Base-by-base conservation (phyloP, 352 stramenopile species). In the Pythium myriotylum region DNA sequence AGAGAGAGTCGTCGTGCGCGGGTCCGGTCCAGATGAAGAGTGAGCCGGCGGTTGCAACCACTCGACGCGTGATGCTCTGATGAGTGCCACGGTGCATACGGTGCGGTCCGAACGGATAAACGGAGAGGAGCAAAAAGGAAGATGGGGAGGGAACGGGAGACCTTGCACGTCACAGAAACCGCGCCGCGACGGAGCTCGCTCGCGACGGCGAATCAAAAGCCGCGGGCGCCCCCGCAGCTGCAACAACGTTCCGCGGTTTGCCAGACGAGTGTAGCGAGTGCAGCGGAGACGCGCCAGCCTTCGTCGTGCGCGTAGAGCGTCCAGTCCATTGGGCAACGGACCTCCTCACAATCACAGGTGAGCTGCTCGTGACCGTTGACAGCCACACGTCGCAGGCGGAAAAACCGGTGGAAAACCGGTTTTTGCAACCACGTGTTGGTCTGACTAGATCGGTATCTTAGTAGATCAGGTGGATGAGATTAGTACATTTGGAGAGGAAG, bases 21-120 rank as follows among this genome's bases (percentile, higher is more conserved):
- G 8, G 19, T 19, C 29, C 9, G 14, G 54, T 53, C 54, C 13
- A 62, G 43, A 54, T 62, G 37, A 33, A 60, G 53, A 60, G 26
- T 52, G 53, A 60, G 51, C 23, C 17, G 41, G 41, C 41, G 14
- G 37, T 16, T 22, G 46, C 46, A 52, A 52, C 46, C 46, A 52
- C 46, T 52, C 46, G 46, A 52, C 46, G 17, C 6, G 7, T 26
- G 29, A 14, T 35, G n/a, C n/a, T n/a, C n/a, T n/a, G n/a, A n/a
- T 10, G 29, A 10, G 29, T 35, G 29, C 29, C 29, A 35, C 29
- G 10, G 29, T 35, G 29, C 10, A 10, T 35, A 35, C 29, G 46
- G 46, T 12, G 24, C 43, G 4, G 6, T 40, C 23, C 23, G 46
- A 26, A 27, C 9, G 43, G 16, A 50, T 49, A 27, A 26, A 23